phyloP scores from a whole-genome alignment of 2,329 filamentous ascomycete species.

The Fusarium sp. region DNA sequence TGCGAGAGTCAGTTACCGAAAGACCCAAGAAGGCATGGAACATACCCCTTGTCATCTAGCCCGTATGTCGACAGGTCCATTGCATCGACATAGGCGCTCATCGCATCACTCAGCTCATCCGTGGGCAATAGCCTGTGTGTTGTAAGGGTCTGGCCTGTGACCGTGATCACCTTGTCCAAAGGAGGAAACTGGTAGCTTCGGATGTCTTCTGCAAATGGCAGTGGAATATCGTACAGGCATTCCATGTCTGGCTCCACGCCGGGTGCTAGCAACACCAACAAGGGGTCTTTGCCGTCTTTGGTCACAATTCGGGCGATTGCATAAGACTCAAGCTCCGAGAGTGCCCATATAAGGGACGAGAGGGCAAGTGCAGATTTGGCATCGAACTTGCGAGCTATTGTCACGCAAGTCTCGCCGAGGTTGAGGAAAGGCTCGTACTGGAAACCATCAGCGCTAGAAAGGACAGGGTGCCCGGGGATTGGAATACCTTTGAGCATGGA shows the following conservation, averaged over 20 bases:
- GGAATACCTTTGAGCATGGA: constrained; percentile 69
- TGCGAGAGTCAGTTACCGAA: constrained; percentile 35
- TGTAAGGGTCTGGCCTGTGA: constrained; percentile 81
- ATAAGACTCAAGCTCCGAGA: constrained; percentile 85
- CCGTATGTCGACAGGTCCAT: constrained; percentile 85
- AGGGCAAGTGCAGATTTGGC: constrained; percentile 85
- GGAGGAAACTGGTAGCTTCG: constrained; percentile 92
- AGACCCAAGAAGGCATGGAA: not conserved
- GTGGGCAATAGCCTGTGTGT: constrained; percentile 86
- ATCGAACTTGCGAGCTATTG: constrained; percentile 79
- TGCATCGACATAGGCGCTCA: constrained; percentile 90
- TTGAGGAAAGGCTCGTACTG: constrained; percentile 86
- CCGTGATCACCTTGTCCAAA: constrained; percentile 84
- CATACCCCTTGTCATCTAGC: constrained; percentile 78
- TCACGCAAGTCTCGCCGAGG: constrained; percentile 82
- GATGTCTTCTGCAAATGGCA: constrained; percentile 94
- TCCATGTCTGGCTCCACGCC: constrained; percentile 81
- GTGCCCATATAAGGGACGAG: constrained; percentile 87
- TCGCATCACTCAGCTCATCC: constrained; percentile 77
- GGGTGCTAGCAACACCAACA: constrained; percentile 81
- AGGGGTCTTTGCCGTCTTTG: constrained; percentile 83
- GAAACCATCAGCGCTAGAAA: constrained; percentile 11
- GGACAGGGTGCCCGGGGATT: too few species aligned
- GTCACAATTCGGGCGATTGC: constrained; percentile 85
- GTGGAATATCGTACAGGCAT: constrained; percentile 86